Evolutionary conservation across 352 stramenopile species (phyloP).

Genomic region (Phytopythium delawarense): DNA sequence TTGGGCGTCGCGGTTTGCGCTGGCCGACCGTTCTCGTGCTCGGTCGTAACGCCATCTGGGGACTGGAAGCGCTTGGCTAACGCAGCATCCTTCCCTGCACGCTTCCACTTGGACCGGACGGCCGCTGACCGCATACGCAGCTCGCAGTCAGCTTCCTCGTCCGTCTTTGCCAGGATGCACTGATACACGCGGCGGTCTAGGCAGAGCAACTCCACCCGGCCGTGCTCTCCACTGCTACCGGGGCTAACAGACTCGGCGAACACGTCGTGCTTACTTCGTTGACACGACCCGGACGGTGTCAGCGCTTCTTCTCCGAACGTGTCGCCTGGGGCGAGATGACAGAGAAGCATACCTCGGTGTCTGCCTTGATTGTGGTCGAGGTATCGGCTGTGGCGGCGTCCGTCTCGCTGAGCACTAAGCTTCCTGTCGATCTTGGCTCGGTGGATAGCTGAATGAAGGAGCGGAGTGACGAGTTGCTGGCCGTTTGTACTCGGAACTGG

Average conservation of each 20-base stretch:
- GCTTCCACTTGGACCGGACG: constrained; percentile 46
- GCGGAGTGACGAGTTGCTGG: background rate
- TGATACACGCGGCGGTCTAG: constrained; percentile 31
- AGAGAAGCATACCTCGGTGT: constrained; percentile 22
- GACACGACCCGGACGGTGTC: constrained; percentile 27
- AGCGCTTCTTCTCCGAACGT: constrained; percentile 47
- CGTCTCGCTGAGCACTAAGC: constrained; percentile 3
- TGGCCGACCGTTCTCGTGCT: constrained; percentile 5
- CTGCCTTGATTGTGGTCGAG: too few relatives aligned
- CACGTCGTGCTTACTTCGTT: constrained; percentile 29
- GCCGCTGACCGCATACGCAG: constrained; percentile 27
- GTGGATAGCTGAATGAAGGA: constrained; percentile 4
- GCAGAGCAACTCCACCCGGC: constrained; percentile 27
- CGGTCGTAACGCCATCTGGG: constrained; percentile 9
- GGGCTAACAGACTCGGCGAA: constrained; percentile 18
- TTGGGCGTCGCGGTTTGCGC: constrained; percentile 29
- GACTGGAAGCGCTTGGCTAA: constrained; percentile 14
- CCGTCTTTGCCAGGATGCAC: constrained; percentile 33
- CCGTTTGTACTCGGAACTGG: background rate
- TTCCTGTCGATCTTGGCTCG: constrained; percentile 15
- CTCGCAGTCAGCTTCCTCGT: constrained; percentile 47
- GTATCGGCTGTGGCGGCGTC: background rate
- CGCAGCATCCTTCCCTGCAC: constrained; percentile 21
- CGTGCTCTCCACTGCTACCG: background rate
- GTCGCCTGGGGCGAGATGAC: constrained; percentile 35